phyloP scores from a whole-genome alignment of 345 rosid species.

The Dovyalis caffra region DNA sequence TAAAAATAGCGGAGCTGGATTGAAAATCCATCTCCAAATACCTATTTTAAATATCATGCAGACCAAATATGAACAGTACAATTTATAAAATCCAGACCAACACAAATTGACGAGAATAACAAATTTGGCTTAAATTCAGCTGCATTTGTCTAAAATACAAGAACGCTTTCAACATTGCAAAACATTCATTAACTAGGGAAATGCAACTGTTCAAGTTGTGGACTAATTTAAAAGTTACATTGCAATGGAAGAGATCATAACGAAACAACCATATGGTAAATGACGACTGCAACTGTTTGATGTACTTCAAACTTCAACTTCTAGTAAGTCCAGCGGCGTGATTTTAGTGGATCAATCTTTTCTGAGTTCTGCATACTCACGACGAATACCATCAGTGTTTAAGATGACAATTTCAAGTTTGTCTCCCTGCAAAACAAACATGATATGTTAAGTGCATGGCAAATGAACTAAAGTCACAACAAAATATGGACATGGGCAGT shows the following conservation, averaged over 20 bases:
- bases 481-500: background rate
- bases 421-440: conserved; percentile 62
- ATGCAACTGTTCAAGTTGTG: background rate
- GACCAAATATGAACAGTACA: background rate
- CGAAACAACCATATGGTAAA: background rate
- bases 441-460: background rate
- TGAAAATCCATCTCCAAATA: background rate
- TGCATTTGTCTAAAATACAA: background rate
- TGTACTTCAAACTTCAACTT: background rate
- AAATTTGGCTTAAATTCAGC: background rate
- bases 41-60: too few species aligned
- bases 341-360: conserved; percentile 49
- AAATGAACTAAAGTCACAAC: background rate
- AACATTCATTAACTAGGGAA: conserved; percentile 1
- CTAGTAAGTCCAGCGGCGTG: background rate
- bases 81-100: background rate
- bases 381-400: conserved; percentile 65
- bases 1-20: too few species aligned
- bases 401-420: conserved; percentile 73
- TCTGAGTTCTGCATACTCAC: conserved; percentile 77
- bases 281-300: background rate
- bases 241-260: conserved; percentile 1
- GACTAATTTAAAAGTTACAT: background rate
- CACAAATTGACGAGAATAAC: background rate
- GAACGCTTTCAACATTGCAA: background rate